Evolutionary conservation across 148 eudicot genomes (phyloP).

Genomic region (Chenopodium suecicum): DNA sequence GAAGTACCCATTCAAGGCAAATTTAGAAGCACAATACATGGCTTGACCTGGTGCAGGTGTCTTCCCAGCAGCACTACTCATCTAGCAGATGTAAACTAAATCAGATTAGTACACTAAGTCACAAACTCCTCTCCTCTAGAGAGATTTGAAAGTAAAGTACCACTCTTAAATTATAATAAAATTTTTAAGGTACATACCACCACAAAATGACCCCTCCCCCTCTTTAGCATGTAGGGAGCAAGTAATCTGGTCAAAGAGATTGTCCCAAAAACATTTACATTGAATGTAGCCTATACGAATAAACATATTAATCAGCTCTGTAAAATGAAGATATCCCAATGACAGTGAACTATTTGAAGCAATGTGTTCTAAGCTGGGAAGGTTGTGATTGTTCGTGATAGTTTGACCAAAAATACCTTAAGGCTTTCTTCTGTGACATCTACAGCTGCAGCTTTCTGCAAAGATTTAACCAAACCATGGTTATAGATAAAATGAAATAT

Average conservation of each 20-base stretch:
- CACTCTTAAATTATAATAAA: background rate
- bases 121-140: background rate
- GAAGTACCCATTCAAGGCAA: constrained; percentile 89
- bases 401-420: constrained; percentile 49
- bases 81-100: constrained; percentile 43
- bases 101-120: constrained; percentile 15
- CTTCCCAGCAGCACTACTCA: constrained; percentile 99
- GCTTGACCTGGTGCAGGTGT: constrained; percentile 96
- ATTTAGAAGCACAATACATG: constrained; percentile 86
- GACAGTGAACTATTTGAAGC: background rate
- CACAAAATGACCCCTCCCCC: constrained; percentile 90
- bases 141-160: background rate
- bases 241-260: constrained; percentile 86
- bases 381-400: background rate
- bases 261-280: constrained; percentile 84
- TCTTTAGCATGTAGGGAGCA: constrained; percentile 73
- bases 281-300: constrained; percentile 60
- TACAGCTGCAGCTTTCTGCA: constrained; percentile 75
- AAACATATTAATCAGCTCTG: constrained; percentile 15
- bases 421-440: constrained; percentile 75
- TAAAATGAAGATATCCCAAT: background rate
- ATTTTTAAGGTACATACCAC: constrained; percentile 58
- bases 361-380: background rate
- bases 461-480: constrained; percentile 18
- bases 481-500: background rate